Conservation (phyloP, 495 filamentous ascomycete genomes). For the Bathelium albidoporum region DNA sequence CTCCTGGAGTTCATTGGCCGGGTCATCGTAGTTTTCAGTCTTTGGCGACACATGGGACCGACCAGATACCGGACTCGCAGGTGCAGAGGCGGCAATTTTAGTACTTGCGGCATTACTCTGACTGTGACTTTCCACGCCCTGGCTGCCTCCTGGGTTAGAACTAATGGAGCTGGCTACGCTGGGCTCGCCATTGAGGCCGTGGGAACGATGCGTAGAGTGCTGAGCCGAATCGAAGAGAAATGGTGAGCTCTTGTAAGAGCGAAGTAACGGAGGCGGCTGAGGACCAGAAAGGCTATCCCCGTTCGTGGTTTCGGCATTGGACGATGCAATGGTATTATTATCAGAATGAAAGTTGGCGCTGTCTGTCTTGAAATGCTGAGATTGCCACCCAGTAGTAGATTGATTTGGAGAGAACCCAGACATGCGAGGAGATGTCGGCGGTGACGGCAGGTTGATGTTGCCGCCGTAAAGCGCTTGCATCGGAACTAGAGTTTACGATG, state of each 20-base stretch:
- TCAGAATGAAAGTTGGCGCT: constrained; percentile 7
- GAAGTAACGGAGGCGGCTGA: constrained; percentile 22
- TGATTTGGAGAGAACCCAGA: constrained; percentile 22
- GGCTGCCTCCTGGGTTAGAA: neutral
- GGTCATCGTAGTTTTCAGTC: constrained; percentile 10
- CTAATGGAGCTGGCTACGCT: neutral
- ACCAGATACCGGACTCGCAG: constrained; percentile 29
- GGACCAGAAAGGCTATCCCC: constrained; percentile 11
- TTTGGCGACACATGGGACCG: constrained; percentile 26
- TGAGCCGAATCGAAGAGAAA: neutral
- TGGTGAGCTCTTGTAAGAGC: constrained; percentile 27
- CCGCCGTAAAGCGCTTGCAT: constrained; percentile 3
- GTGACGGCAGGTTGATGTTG: constrained; percentile 21
- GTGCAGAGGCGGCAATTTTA: constrained; percentile 27
- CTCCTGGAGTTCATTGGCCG: constrained; percentile 21
- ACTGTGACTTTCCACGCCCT: neutral
- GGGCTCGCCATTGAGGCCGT: neutral
- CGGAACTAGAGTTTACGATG: neutral
- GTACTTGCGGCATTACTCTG: neutral
- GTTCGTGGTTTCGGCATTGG: constrained; percentile 21
- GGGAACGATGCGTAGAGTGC: neutral
- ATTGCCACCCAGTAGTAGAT: constrained; percentile 25
- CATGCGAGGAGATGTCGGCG: constrained; percentile 23
- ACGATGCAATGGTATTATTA: constrained; percentile 5
- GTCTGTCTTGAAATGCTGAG: constrained; percentile 18